A percentile compares a stretch with the other conserved stretches of the same genome.
phyloP scores from a whole-genome alignment of 139 green algal species.

The Mesotaenium endlicherianum region DNA sequence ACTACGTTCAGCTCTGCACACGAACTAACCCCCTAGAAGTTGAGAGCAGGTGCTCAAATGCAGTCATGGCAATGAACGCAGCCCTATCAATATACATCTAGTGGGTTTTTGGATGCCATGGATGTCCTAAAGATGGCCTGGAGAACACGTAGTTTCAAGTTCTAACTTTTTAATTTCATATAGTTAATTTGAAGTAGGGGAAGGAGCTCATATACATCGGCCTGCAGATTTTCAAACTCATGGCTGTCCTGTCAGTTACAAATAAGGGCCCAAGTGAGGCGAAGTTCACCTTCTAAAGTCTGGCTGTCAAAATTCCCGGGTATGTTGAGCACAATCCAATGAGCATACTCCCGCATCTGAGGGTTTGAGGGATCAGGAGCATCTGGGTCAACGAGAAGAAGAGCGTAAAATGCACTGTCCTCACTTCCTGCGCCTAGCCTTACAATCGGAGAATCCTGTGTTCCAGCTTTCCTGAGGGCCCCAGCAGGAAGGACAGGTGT shows the following conservation, averaged over 20 bases:
- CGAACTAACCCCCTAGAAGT: background rate
- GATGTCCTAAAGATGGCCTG: background rate
- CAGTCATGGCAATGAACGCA: background rate
- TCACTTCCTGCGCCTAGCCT: background rate
- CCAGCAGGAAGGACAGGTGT: background rate
- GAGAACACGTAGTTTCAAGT: background rate
- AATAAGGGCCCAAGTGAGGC: background rate
- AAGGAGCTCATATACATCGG: background rate
- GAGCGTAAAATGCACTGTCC: background rate
- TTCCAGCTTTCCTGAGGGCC: background rate
- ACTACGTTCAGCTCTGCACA: background rate
- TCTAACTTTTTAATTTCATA: background rate
- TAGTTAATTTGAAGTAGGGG: background rate
- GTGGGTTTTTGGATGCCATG: background rate
- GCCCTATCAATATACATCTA: background rate
- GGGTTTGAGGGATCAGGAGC: background rate
- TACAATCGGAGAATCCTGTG: background rate
- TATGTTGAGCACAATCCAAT: slow-evolving; percentile 7
- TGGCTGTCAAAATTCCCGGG: background rate
- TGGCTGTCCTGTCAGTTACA: background rate
- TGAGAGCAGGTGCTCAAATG: background rate
- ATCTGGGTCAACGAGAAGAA: background rate
- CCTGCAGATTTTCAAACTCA: background rate
- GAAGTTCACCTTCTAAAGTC: background rate
- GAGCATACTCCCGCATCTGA: background rate